Percentiles rank a stretch among this genome's conserved stretches.
Evolutionary conservation across 805 yeast species (phyloP).

Genomic region (Pichia cabralensis): DNA sequence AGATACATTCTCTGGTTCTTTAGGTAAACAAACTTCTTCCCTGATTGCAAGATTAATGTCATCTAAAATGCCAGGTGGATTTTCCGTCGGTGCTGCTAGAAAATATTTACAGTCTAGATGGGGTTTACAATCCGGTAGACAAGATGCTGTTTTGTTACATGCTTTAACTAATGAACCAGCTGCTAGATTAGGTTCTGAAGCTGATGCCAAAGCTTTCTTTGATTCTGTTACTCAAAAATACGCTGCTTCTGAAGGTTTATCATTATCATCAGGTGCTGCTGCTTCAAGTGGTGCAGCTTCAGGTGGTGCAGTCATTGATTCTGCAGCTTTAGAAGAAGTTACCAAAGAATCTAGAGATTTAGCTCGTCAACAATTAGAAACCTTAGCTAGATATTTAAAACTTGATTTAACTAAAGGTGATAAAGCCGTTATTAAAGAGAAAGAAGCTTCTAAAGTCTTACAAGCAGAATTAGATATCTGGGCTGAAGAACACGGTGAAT

Average conservation of each 20-base stretch:
- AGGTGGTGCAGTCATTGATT: slow-evolving; percentile 84
- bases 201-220: slow-evolving; percentile 83
- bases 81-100: slow-evolving; percentile 84
- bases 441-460: slow-evolving; percentile 71
- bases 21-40: slow-evolving; percentile 91
- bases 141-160: slow-evolving; percentile 75
- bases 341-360: slow-evolving; percentile 60
- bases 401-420: slow-evolving; percentile 88
- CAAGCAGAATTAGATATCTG: slow-evolving; percentile 89
- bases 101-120: slow-evolving; percentile 84
- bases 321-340: slow-evolving; percentile 86
- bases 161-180: slow-evolving; percentile 90
- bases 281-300: slow-evolving; percentile 42
- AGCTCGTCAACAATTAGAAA: slow-evolving; percentile 79
- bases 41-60: slow-evolving; percentile 86
- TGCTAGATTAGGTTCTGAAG: slow-evolving; percentile 73
- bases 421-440: slow-evolving; percentile 71
- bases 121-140: slow-evolving; percentile 92
- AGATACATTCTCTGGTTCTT: slow-evolving; percentile 75
- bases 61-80: slow-evolving; percentile 99
- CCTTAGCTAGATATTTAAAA: slow-evolving; percentile 89
- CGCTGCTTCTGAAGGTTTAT: slow-evolving; percentile 73
- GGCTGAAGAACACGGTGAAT: slow-evolving; percentile 87
- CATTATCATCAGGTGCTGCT: slow-evolving; percentile 52
- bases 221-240: slow-evolving; percentile 77